These are phyloP conservation scores for Hyaloscypha bicolor DNA, from an alignment of 495 filamentous ascomycete genomes.

Conservation along the genomic window DNA sequence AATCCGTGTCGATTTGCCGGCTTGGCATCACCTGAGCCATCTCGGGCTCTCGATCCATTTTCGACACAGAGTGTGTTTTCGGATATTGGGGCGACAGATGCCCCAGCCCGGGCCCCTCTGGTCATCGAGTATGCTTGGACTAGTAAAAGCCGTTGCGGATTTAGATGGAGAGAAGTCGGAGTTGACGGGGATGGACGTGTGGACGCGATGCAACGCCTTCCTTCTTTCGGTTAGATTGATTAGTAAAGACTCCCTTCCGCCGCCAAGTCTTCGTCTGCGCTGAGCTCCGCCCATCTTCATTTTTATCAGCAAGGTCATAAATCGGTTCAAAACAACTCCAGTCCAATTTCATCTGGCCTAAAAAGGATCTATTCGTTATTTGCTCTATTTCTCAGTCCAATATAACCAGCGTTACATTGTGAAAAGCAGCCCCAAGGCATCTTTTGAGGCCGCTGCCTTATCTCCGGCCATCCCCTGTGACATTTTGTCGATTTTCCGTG, in stretches of 20 bases:
- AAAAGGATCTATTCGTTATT: too few species aligned
- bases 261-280: too few species aligned
- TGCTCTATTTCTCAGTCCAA: background rate
- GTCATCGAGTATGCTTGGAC: too few species aligned
- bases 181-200: background rate
- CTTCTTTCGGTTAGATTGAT: constrained; percentile 15
- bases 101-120: too few species aligned
- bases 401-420: background rate
- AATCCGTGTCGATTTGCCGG: constrained; percentile 17
- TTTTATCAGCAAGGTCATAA: background rate
- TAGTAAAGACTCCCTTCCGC: too few species aligned
- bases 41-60: constrained; percentile 5
- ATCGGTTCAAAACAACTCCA: background rate
- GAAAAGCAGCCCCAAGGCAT: background rate
- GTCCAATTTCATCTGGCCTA: background rate
- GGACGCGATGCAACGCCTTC: constrained; percentile 3
- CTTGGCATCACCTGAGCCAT: constrained; percentile 10
- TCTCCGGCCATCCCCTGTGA: constrained; percentile 19
- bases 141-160: background rate
- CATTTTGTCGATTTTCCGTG: constrained; percentile 29
- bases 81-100: too few species aligned
- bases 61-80: too few species aligned
- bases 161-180: background rate
- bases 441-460: constrained; percentile 3
- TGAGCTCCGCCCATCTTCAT: too few species aligned